Percentiles rank a stretch among this genome's conserved stretches.
Evolutionary conservation across 2,329 filamentous ascomycete genomes (phyloP).

Genomic region (Stachybotrys elegans): DNA sequence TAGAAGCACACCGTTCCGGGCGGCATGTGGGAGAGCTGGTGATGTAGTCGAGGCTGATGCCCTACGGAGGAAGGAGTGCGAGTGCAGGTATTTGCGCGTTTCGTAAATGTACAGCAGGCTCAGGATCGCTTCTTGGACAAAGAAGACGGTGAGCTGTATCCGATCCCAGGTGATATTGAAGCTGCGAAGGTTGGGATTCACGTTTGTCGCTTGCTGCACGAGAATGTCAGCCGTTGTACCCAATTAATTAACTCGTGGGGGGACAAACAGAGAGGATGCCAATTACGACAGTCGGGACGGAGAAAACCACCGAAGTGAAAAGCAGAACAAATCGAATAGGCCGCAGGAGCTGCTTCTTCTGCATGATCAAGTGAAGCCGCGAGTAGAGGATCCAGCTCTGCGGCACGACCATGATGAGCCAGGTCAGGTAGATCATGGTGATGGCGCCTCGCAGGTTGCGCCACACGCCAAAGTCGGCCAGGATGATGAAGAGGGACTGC

Average conservation of each 20-base stretch:
- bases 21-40: slow-evolving; percentile 34
- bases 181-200: slow-evolving; percentile 15
- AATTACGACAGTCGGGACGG: slow-evolving; percentile 48
- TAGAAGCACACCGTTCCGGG: slow-evolving; percentile 13
- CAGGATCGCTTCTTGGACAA: slow-evolving; percentile 46
- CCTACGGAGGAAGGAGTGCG: slow-evolving; percentile 7
- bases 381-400: slow-evolving; percentile 57
- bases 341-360: slow-evolving; percentile 39
- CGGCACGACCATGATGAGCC: slow-evolving; percentile 48
- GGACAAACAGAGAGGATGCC: slow-evolving; percentile 43
- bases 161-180: slow-evolving; percentile 40
- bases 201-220: slow-evolving; percentile 19
- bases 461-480: slow-evolving; percentile 26
- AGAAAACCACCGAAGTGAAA: slow-evolving; percentile 45
- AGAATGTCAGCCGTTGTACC: not conserved
- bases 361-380: slow-evolving; percentile 52
- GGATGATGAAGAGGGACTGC: slow-evolving; percentile 36
- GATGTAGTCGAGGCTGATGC: slow-evolving; percentile 33
- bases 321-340: slow-evolving; percentile 52
- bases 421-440: slow-evolving; percentile 14
- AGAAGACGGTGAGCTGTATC: slow-evolving; percentile 49
- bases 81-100: slow-evolving; percentile 10
- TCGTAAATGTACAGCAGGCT: slow-evolving; percentile 42
- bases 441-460: slow-evolving; percentile 9
- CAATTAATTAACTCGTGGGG: not conserved